A percentile compares a stretch with the other conserved stretches of the same genome.
These are phyloP conservation scores for Coffea eugenioides DNA, from an alignment of 257 asterid species.

Conservation along the genomic window DNA sequence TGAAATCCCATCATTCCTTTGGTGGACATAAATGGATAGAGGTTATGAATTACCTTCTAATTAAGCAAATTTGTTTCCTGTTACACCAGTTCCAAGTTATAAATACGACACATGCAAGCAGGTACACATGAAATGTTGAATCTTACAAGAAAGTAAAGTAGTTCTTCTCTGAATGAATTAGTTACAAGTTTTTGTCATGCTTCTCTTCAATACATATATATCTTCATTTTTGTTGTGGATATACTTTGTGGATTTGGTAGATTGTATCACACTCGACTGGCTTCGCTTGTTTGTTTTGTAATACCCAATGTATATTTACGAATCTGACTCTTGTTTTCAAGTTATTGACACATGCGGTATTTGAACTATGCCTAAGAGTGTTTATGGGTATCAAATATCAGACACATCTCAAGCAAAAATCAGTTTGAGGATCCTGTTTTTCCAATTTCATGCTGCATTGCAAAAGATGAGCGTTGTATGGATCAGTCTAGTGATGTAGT, in stretches of 20 bases:
- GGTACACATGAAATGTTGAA: background rate
- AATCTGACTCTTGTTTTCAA: background rate
- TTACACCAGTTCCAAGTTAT: background rate
- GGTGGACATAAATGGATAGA: background rate
- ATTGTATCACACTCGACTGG: background rate
- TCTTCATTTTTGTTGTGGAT: background rate
- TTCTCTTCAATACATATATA: background rate
- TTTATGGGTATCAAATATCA: background rate
- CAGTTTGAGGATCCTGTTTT: background rate
- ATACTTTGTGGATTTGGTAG: background rate
- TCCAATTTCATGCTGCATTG: background rate
- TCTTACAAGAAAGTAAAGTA: no score
- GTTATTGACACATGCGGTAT: background rate
- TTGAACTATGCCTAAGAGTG: background rate
- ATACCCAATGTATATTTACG: background rate
- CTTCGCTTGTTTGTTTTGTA: background rate
- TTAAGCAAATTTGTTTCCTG: background rate
- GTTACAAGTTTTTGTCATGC: background rate
- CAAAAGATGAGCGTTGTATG: background rate
- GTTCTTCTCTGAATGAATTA: background rate
- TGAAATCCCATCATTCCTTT: background rate
- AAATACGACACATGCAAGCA: background rate
- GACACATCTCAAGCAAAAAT: background rate
- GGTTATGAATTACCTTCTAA: background rate
- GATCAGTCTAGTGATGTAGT: background rate